Evolutionary conservation across 495 filamentous ascomycete genomes (phyloP), one percentile per base, ranked within the genome.

Genomic region (Lichina pygmaea): DNA sequence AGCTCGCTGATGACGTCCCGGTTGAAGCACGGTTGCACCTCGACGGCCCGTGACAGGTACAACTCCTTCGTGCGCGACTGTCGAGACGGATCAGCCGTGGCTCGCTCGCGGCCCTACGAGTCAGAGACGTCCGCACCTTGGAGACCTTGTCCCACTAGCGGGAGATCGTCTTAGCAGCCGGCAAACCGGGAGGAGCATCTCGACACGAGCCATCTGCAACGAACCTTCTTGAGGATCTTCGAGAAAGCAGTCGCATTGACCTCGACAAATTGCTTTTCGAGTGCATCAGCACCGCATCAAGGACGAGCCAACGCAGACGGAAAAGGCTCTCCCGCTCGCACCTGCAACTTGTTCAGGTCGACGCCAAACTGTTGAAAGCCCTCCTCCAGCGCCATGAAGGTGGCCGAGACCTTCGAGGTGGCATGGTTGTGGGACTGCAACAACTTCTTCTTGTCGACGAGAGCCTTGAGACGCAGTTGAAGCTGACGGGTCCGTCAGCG

Each of bases 1-100:
- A 95, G 69, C 50, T 92, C 86, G 54, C 86, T 91, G 52, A 97
- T 89, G 49, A 95, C 81, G 49, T 93, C 77, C 36, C 85, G 72
- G 59, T 95, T 95, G 67, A 97, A 97, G 58, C 86, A 93, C 2
- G 89, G 91, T 55, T 94, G 89, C 42, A 94, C 85, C 60, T 97
- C 89, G 44, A 95, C 86, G 9, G 91, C 89, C 13, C 89, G 73
- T 9, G 89, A 86, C 33, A 97, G 75, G 55, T 94, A 95, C 17
- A 95, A 66, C 61, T 95, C 91, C 57, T 97, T 97, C 50, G 86
- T 93, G 54, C 85, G 83, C 45, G 89, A 95, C 71, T 78, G 55
- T 42, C 44, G 34, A 17, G 31, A 46, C 45, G 58, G 52, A 58
- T 52, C 46, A 48, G 51, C 44, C 53, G 52, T 51, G 53, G 46